phyloP scores from a whole-genome alignment of 257 asterid species.

The Catharanthus roseus region DNA sequence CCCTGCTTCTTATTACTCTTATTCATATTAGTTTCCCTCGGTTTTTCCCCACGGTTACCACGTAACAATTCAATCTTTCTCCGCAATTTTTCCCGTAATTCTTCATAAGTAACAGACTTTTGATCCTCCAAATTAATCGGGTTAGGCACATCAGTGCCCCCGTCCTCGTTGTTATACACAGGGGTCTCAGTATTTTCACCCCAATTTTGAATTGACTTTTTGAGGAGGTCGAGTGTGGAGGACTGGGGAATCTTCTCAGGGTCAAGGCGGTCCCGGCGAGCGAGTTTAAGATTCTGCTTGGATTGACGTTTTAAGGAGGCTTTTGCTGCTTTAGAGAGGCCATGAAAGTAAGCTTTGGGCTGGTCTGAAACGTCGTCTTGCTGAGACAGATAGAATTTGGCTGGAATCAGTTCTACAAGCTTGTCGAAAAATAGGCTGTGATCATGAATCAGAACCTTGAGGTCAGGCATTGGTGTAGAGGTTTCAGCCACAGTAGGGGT shows the following conservation, averaged over 20 bases:
- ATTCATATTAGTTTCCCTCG: conserved; percentile 20
- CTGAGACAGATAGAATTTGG: conserved; percentile 62
- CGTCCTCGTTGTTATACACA: conserved; percentile 7
- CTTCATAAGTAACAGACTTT: conserved; percentile 65
- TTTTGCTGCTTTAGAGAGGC: conserved; percentile 73
- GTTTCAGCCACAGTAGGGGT: neutral
- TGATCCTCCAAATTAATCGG: conserved; percentile 27
- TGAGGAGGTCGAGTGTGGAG: conserved; percentile 41
- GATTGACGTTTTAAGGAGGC: conserved; percentile 66
- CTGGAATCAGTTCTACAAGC: conserved; percentile 63
- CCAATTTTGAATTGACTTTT: conserved; percentile 27
- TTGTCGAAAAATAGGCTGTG: conserved; percentile 58
- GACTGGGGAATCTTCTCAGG: conserved; percentile 56
- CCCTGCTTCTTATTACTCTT: conserved; percentile 21
- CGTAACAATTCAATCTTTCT: conserved; percentile 55
- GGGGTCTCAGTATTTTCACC: neutral
- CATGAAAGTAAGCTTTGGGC: conserved; percentile 68
- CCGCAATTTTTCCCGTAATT: conserved; percentile 51
- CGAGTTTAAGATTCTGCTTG: conserved; percentile 48
- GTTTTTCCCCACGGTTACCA: conserved; percentile 56
- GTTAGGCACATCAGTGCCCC: neutral
- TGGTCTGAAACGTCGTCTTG: conserved; percentile 48
- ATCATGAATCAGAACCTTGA: conserved; percentile 37
- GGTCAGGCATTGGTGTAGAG: conserved; percentile 16
- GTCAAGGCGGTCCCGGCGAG: conserved; percentile 81